Conservation (phyloP, 805 yeast genomes). For the Lipomyces japonicus region DNA sequence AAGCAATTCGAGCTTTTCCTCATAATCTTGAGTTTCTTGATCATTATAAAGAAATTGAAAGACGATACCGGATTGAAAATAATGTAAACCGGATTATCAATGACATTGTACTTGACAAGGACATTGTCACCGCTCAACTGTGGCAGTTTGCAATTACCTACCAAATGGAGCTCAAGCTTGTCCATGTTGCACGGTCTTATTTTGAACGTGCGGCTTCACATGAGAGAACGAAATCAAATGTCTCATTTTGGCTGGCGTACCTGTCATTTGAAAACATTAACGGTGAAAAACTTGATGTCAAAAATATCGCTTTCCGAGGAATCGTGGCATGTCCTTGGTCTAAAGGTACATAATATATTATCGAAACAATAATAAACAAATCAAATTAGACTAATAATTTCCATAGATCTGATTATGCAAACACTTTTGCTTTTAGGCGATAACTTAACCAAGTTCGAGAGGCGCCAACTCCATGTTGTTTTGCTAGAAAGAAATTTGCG, state of each 20-base stretch:
- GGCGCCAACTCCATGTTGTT: constrained; percentile 8
- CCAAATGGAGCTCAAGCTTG: neutral
- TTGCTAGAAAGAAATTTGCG: constrained; percentile 20
- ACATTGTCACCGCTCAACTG: neutral
- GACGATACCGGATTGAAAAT: constrained; percentile 8
- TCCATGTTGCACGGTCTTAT: constrained; percentile 8
- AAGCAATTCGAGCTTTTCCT: constrained; percentile 10
- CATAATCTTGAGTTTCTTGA: constrained; percentile 5
- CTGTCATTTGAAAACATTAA: constrained; percentile 3
- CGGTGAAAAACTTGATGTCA: constrained; percentile 3
- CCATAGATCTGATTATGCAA: constrained; percentile 8
- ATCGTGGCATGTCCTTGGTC: constrained; percentile 24
- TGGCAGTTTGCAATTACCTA: constrained; percentile 16
- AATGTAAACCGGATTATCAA: constrained; percentile 11
- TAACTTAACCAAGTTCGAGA: constrained; percentile 3
- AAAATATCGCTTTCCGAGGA: constrained; percentile 13
- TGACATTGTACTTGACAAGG: constrained; percentile 4
- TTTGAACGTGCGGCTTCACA: constrained; percentile 15
- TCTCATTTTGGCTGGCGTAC: constrained; percentile 15
- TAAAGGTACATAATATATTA: constrained; percentile 6
- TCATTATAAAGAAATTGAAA: constrained; percentile 14
- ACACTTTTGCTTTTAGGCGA: constrained; percentile 4
- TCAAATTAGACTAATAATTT: constrained; percentile 1
- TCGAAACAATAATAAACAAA: neutral
- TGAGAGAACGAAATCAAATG: constrained; percentile 1